phyloP scores from a whole-genome alignment of 202 grass and related monocot genomes.

The Setaria italica region DNA sequence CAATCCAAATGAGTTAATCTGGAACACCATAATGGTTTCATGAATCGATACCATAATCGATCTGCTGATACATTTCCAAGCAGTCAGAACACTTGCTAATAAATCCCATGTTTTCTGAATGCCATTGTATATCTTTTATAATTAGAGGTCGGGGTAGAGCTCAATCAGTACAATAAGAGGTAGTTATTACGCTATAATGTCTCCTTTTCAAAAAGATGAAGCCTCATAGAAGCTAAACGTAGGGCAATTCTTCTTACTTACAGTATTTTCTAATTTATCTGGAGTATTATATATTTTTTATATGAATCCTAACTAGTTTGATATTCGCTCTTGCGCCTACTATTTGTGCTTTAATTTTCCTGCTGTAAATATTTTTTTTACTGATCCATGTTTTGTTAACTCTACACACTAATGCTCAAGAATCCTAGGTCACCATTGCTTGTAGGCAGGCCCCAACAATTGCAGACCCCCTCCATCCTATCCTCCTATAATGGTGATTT shows the following conservation, averaged over 20 bases:
- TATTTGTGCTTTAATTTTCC: neutral
- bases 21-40: neutral
- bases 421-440: slow-evolving; percentile 10
- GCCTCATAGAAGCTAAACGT: neutral
- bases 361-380: neutral
- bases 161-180: neutral
- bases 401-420: neutral
- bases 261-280: neutral
- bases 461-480: neutral
- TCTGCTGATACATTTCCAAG: slow-evolving; percentile 44
- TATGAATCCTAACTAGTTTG: neutral
- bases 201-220: neutral
- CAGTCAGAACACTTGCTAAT: slow-evolving; percentile 55
- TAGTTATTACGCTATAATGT: neutral
- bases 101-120: slow-evolving; percentile 50
- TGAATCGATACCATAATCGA: neutral
- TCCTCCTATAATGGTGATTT: slow-evolving; percentile 30
- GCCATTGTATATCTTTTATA: neutral
- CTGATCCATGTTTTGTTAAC: neutral
- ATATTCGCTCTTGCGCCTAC: neutral
- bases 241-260: neutral
- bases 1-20: neutral
- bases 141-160: neutral
- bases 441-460: neutral
- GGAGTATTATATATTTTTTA: neutral